Evolutionary conservation across 2,329 filamentous ascomycete species (phyloP).

Genomic region (Neurospora crassa): DNA sequence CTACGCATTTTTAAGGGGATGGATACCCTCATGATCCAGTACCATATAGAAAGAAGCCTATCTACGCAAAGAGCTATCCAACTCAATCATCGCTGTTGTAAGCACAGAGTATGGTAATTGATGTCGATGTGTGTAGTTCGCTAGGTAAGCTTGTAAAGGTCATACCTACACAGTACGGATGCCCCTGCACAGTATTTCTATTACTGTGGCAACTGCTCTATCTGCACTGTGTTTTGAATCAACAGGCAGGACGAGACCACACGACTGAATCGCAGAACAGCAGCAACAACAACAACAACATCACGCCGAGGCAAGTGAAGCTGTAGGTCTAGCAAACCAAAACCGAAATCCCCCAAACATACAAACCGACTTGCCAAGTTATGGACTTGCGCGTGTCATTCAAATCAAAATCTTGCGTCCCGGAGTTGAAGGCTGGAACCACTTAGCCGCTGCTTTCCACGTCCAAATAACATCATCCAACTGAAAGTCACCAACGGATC

Average conservation of each 20-base stretch:
- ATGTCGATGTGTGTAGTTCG: background rate
- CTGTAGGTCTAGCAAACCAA: background rate
- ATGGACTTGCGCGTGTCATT: background rate
- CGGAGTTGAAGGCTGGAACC: background rate
- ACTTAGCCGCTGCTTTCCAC: background rate
- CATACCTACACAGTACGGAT: background rate
- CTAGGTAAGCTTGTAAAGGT: background rate
- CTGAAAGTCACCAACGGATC: background rate
- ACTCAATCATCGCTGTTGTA: background rate
- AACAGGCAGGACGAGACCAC: background rate
- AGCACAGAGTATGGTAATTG: background rate
- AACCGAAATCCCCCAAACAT: background rate
- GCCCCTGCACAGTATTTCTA: background rate
- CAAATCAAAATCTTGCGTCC: background rate
- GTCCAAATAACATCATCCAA: background rate
- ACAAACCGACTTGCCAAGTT: background rate
- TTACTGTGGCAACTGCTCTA: background rate
- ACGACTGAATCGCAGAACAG: background rate
- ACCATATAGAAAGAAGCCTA: background rate
- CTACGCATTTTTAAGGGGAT: background rate
- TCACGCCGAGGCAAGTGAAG: background rate
- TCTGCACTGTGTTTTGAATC: background rate
- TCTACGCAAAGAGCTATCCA: background rate
- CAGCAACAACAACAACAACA: background rate
- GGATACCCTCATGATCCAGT: background rate